Evolutionary conservation across 2,329 filamentous ascomycete genomes (phyloP), one percentile per base, ranked within the genome.

Genomic region (Alternaria incomplexa): DNA sequence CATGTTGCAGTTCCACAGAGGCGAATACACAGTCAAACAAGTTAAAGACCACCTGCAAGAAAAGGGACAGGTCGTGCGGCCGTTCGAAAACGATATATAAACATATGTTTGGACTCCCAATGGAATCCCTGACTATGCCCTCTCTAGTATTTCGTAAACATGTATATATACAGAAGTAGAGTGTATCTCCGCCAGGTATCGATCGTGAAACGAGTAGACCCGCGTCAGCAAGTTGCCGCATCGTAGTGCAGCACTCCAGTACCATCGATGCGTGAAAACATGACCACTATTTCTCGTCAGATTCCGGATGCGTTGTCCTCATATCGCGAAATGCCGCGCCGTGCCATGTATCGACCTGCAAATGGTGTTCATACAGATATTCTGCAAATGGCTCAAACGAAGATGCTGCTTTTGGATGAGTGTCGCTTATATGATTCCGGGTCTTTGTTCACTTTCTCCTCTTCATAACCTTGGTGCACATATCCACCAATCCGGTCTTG

Each of bases 11-110:
- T 99, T 99, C 81, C 96, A 99, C 83, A 85, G 96, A 52, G 93
- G 91, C 40, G 95, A 99, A 83, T 99, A 95, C 81, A 97, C 94
- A 0, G 95, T 99, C 15, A 90, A 89, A 79, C 90, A 98, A 75
- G 96, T 99, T 51, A 99, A 99, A 82, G 91, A 96, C 62, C 87
- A 92, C 75, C 80, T 99, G 62, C 84, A 85, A 23, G 84, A 86
- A 36, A 88, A 89, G 74, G 92, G 92, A 0, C 84, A 97, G 61
- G 79, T 93, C 61, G 91, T 97, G n/a, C 87, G 96, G 66, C 87
- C 89, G 61, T 93, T 91, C 74, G 95, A 97, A 36, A 59, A 67
- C 9, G 69, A 69, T 12, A 68, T 77, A 58, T 74, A 45, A 32
- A 32, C 30, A 15, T 32, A 32, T 32, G 30, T 32, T 32, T 15